Evolutionary conservation across 257 asterid genomes (phyloP).

Genomic region (Rhazya stricta): DNA sequence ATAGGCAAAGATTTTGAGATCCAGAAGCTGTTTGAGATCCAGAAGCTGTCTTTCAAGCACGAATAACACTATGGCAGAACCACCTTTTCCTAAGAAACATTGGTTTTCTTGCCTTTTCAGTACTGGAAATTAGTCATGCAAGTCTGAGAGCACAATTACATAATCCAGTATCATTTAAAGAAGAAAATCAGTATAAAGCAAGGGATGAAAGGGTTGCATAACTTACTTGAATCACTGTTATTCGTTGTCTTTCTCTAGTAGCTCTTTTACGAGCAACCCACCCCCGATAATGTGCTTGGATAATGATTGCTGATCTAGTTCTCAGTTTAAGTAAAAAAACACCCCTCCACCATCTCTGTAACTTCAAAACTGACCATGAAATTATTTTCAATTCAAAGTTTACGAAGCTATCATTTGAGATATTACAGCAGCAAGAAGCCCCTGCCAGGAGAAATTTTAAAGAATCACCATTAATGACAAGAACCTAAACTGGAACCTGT

Average conservation of each 20-base stretch:
- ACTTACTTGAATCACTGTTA: conserved; percentile 68
- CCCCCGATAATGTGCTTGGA: conserved; percentile 67
- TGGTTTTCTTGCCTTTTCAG: background rate
- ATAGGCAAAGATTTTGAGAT: background rate
- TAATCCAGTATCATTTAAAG: background rate
- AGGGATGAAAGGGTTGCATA: conserved; percentile 4
- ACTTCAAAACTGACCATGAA: conserved; percentile 47
- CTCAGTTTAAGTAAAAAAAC: conserved; percentile 30
- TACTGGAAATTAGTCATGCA: background rate
- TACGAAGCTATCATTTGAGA: conserved; percentile 20
- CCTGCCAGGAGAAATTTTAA: conserved; percentile 37
- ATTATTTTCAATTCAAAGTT: conserved; percentile 45
- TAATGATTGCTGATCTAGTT: conserved; percentile 48
- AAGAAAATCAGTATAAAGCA: conserved; percentile 5
- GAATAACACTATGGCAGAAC: background rate
- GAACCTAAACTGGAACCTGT: background rate
- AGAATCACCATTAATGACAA: conserved; percentile 9
- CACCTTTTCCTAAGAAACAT: background rate
- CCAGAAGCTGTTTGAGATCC: background rate
- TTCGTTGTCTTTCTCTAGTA: conserved; percentile 39
- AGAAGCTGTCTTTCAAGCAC: background rate
- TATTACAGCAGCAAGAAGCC: conserved; percentile 30
- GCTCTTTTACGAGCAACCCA: conserved; percentile 52
- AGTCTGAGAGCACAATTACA: background rate
- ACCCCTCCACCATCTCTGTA: conserved; percentile 87